Conservation (phyloP, 805 yeast species). For the Ogataea thermomethanolica region DNA sequence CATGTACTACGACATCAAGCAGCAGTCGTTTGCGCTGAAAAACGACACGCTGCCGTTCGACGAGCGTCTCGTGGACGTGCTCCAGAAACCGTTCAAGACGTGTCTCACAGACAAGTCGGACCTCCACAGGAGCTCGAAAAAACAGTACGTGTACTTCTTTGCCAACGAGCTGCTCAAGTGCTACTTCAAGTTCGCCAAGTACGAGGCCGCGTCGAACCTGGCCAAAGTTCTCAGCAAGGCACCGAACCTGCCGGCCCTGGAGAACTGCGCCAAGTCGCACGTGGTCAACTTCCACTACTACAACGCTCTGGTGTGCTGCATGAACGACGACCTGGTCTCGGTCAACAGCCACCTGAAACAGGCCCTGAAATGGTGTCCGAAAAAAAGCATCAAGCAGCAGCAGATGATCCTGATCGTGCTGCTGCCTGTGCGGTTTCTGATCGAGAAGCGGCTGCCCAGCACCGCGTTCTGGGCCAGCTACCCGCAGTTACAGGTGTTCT, state of each 20-base stretch:
- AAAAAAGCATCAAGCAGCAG: slow-evolving; percentile 35
- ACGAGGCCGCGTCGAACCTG: slow-evolving; percentile 70
- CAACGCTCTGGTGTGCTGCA: slow-evolving; percentile 61
- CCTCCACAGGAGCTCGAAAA: slow-evolving; percentile 46
- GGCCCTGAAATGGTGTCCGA: slow-evolving; percentile 42
- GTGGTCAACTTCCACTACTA: slow-evolving; percentile 64
- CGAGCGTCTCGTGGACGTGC: slow-evolving; percentile 31
- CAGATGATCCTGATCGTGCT: slow-evolving; percentile 51
- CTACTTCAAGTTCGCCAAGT: slow-evolving; percentile 62
- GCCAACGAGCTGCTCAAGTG: slow-evolving; percentile 65
- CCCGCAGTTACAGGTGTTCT: slow-evolving; percentile 45
- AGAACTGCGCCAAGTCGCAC: slow-evolving; percentile 45
- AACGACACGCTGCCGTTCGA: slow-evolving; percentile 18
- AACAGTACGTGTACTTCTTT: slow-evolving; percentile 65
- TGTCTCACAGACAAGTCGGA: slow-evolving; percentile 76
- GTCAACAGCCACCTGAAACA: slow-evolving; percentile 49
- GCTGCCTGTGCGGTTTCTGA: slow-evolving; percentile 59
- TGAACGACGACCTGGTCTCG: slow-evolving; percentile 54
- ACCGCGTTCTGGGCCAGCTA: slow-evolving; percentile 36
- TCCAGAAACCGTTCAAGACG: slow-evolving; percentile 70
- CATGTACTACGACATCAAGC: slow-evolving; percentile 16
- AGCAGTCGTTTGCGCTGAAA: slow-evolving; percentile 4
- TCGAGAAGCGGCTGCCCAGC: slow-evolving; percentile 47
- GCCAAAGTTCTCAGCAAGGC: slow-evolving; percentile 64
- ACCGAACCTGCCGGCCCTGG: slow-evolving; percentile 49